Evolutionary conservation across 345 rosid genomes (phyloP), one percentile per base, ranked within the genome.

Genomic region (Jatropha curcas): DNA sequence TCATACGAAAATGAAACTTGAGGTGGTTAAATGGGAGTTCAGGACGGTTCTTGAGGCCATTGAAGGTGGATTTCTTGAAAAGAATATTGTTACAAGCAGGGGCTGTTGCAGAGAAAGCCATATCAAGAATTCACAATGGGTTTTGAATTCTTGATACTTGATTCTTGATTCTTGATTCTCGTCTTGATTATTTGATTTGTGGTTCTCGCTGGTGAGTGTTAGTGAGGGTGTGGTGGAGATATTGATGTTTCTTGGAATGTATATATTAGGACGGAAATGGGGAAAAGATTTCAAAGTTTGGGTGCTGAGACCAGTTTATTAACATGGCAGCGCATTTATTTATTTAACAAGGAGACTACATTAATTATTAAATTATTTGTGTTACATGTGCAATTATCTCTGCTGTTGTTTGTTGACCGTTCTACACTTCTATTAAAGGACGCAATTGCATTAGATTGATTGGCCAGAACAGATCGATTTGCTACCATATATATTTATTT

Each of bases 71-170:
- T 0, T 68, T 72, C 9, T 31, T 37, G 52, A 72, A 30, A n/a
- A 72, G 63, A 62, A 53, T 16, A 50, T 27, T 64, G 6, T 70
- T 41, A 34, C 39, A 63, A 53, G 51, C 0, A 39, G 65, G 31
- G 51, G 75, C 24, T 17, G 69, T 20, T 14, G 79, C 24, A 27
- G 83, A 72, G 74, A 71, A 17, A 37, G 83, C 83, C 83, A 75
- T 80, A 2, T 7, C 28, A 48, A 17, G 56, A 24, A 14, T 46
- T 9, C 35, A 19, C 17, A 14, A 27, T 25, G 16, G 8, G 24
- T 25, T 2, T 55, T n/a, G n/a, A n/a, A n/a, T n/a, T 6, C n/a
- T 20, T 24, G 28, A 53, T 53, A 10, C 3, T 8, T 43, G 28
- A n/a, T 1, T 6, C n/a, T 20, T 24, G 28, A 53, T 53, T 24